Base-by-base conservation (phyloP, 106 monocot genomes). In the Dioscorea alata region DNA sequence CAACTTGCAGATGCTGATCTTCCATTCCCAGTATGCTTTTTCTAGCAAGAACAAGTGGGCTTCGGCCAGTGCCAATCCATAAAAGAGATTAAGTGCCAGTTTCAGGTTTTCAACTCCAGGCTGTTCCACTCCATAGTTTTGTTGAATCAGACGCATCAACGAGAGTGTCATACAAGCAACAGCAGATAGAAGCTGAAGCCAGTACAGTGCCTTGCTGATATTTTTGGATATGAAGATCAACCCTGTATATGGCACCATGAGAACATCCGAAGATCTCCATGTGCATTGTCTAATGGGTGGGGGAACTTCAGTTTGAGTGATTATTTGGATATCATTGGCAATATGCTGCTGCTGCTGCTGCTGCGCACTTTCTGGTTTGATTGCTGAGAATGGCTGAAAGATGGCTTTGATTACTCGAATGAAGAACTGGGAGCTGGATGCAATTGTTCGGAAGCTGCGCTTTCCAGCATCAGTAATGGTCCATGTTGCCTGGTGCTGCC, bases 11-110 rank as follows among this genome's bases (percentile, higher is more conserved):
- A 60, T 48, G 12, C 48, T 35, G 33, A 84, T 49, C 59, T 59
- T 83, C 85, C 82, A 83, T 6, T 54, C 61, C 90, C 86, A 86
- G 50, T 86, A 90, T 22, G 70, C 49, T 59, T 81, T 86, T 64
- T 90, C 90, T 12, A 71, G 17, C 6, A 90, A 75, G 73, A 90
- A 90, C 52, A 86, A 53, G 6, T 71, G 62, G 13, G 83, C 86
- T 52, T 86, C 85, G 0, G 73, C 78, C 0, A 86, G 56, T 13
- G 90, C 83, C 13, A 90, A 69, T 0, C 50, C n/a, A 50, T 90
- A 90, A 83, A 90, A 90, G 50, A 86, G 66, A 50, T 72, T 64
- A 14, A 90, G 80, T 8, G 90, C 86, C 0, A 17, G 2, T 13
- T 64, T 73, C 42, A 28, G 6, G 58, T 82, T 86, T 23, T 5